Base-by-base conservation (phyloP, 2,329 filamentous ascomycete species). In the Verticillium nonalfalfae region DNA sequence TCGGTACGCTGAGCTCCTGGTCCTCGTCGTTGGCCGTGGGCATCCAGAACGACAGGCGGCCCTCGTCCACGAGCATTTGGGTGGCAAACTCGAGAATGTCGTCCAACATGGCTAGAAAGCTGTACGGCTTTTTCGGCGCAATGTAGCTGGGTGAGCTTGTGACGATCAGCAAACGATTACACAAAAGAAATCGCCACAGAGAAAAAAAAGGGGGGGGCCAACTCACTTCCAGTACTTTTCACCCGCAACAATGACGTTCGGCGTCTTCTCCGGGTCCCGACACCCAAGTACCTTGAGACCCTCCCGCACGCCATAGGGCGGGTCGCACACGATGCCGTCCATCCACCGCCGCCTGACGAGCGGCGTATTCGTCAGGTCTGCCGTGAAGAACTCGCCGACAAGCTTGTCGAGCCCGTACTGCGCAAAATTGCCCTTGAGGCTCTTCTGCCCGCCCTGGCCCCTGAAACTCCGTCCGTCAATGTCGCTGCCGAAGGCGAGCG, bases 1-100 rank as follows among this genome's bases (percentile, higher is more conserved):
- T 82, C 0, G 94, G 94, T 14, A 94, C 83, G 0, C 85, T 80
- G 26, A 97, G 85, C 70, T 94, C 90, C 62, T 89, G 84, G 57
- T 91, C 84, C 67, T 92, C 85, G 63, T 90, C 88, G 70, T 91
- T 93, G 34, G 92, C 89, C 0, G 93, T 96, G 0, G 95, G 95
- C 91, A 98, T 96, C 95, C 95, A 99, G 79, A 99, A 96, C 7
- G 90, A 91, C 10, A 99, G 74, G 34, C 95, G 82, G 0, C 92
- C 95, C 64, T 86, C 77, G 59, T 91, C 87, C 7, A 97, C 90
- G 1, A 99, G 80, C 1, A 88, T 91, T 13, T 84, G 79, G 1
- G 87, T 84, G 5, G 92, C 88, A 70, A 99, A 98, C 21, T 87
- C 83, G 6, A 98, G 82, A 59, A 99, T 92, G 72, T 98, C 93